Evolutionary conservation across 768 basidiomycete genomes (phyloP), one percentile per base, ranked within the genome.

Genomic region (Strobilomyces confusus): DNA sequence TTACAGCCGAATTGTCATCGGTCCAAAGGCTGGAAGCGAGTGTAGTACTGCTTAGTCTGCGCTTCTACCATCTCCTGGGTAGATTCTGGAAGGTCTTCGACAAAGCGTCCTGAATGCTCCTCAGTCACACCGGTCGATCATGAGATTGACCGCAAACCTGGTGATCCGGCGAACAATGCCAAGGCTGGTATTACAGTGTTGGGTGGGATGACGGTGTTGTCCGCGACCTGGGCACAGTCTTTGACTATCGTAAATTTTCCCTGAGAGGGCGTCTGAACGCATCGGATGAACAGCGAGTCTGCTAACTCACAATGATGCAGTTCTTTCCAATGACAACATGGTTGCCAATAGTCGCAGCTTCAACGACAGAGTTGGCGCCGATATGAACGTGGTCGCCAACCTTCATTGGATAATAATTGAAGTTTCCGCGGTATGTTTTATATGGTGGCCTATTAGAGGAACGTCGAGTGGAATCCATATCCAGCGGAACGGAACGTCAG

Each of bases 341-440:
- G 63, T 87, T 92, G 4, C 97, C 95, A 45, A 98, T 94, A 2
- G 86, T 88, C 0, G 95, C 94, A 1, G 97, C 97, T 72, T 99
- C 97, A 20, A 99, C 80, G 49, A 98, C 83, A 40, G 81, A 82
- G 58, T 82, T 81, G n/a, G 88, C 82, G 15, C 95, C 95, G 42
- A 99, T 91, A 57, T 95, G 87, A 22, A 98, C 97, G 65, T 92
- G 85, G 71, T 98, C 95, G 3, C 92, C 92, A 11, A 99, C 85
- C 68, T 95, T 93, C 86, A 98, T 92, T 6, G 95, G 95, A 64
- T 98, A 98, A 72, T 95, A 98, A 65, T 98, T 97, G 77, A 92
- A 92, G 57, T 88, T 86, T 56, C 89, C 89, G 48, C 90, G 83
- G 68, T 92, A 93, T 0, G 90, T 92, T 71, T 92, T 92, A 69